Evolutionary conservation across 1,139 yeast species (phyloP), one percentile per base, ranked within the genome.

Genomic region (Protomyces pachydermus): DNA sequence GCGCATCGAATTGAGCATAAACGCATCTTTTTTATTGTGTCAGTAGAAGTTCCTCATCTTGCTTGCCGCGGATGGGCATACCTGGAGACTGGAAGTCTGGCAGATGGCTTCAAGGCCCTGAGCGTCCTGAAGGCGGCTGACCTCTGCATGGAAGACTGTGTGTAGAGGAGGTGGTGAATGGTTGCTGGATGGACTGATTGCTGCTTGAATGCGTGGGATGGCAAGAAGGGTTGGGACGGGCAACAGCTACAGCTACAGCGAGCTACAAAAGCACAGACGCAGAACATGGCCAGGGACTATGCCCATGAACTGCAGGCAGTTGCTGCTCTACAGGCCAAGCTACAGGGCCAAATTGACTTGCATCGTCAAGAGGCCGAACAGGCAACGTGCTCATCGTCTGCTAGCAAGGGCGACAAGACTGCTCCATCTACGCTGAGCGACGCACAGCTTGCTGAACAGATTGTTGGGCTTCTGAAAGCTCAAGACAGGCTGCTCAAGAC

Each of bases 121-220:
- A 57, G 34, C n/a, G 55, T 38, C 37, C 61, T 50, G 46, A 57
- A 37, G n/a, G 50, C 54, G 37, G 61, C 55, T n/a, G 61, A 16
- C 48, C 48, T 42, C 23, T 42, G 48, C 48, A 42, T 42, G 48
- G 18, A 9, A 3, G 48, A 42, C 23, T 12, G 48, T 10, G 16
- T 10, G 48, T 20, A 42, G 25, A 18, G 16, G 48, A 16, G 2
- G 32, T 28, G 32, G 42, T n/a, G 42, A 9, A 14, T 12, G 42
- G 16, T 37, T 37, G 14, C 16, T 42, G 12, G 14, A n/a, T 42
- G 25, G 48, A 9, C 10, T 10, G 48, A 42, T 42, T 16, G 48
- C 12, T 42, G 48, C 23, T 8, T 10, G 48, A 42, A 16, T 10
- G 48, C 20, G 48, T 42, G 48, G 48, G 48, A 42, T 42, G 48